phyloP scores from a whole-genome alignment of 768 basidiomycete species.

The Suillus subalutaceus region DNA sequence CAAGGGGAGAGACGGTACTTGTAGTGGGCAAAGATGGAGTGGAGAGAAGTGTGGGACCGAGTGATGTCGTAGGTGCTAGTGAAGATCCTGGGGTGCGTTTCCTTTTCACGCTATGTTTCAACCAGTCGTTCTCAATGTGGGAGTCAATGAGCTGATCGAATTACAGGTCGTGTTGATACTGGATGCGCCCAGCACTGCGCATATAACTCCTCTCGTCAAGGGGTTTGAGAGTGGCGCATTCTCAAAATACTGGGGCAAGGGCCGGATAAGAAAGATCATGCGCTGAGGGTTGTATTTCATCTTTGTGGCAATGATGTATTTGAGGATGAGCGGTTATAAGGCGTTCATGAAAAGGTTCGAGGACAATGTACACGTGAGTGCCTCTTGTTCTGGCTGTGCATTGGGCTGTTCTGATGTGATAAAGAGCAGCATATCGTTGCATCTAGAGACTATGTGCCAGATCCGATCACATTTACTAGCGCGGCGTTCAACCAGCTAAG shows the following conservation, averaged over 20 bases:
- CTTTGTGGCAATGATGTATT: constrained; percentile 45
- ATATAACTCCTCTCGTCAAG: neutral
- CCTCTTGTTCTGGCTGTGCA: neutral
- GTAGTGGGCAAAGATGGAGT: constrained; percentile 14
- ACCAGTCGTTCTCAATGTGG: neutral
- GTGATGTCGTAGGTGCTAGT: constrained; percentile 4
- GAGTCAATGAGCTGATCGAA: neutral
- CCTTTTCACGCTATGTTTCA: neutral
- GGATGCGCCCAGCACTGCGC: neutral
- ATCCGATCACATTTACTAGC: constrained; percentile 2
- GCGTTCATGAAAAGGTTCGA: constrained; percentile 74
- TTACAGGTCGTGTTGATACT: constrained; percentile 6
- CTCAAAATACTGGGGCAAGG: neutral
- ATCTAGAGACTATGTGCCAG: neutral
- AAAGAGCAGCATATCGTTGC: neutral
- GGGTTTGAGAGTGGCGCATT: neutral
- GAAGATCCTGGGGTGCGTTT: constrained; percentile 2
- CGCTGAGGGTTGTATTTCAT: neutral
- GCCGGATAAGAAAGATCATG: neutral
- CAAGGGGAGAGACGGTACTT: constrained; percentile 64
- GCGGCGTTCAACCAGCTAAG: constrained; percentile 1
- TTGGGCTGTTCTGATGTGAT: neutral
- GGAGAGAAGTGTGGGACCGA: constrained; percentile 2
- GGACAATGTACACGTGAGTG: constrained; percentile 58
- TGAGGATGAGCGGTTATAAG: constrained; percentile 67